A percentile compares a stretch with the other conserved stretches of the same genome.
Evolutionary conservation across 1,284 basidiomycete genomes (phyloP).

Genomic region (Pulveroboletus ridleyi): DNA sequence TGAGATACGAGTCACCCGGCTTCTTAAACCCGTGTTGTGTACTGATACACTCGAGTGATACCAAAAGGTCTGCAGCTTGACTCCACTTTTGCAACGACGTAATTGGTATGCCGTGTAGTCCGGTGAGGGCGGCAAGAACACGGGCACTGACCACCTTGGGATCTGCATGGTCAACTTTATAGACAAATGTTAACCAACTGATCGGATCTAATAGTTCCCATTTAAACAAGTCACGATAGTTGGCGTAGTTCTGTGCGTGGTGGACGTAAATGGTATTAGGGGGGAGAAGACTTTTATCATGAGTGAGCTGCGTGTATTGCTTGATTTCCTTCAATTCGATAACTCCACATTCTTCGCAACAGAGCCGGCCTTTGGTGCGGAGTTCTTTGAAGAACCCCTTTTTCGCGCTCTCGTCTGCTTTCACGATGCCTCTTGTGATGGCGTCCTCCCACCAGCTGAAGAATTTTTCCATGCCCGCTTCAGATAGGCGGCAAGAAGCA

Average conservation of each 20-base stretch:
- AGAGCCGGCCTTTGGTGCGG: neutral
- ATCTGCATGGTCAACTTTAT: neutral
- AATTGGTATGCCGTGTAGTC: neutral
- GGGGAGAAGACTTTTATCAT: neutral
- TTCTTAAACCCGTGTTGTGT: neutral
- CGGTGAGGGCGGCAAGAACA: neutral
- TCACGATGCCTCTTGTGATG: neutral
- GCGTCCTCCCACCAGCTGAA: neutral
- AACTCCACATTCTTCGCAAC: neutral
- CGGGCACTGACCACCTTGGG: neutral
- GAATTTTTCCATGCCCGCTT: neutral
- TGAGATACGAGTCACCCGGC: neutral
- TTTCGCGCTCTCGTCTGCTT: neutral
- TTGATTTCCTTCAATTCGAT: neutral
- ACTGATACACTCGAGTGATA: neutral
- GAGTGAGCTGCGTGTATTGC: neutral
- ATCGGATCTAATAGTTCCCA: neutral
- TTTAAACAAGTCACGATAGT: neutral
- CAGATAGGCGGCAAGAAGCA: neutral
- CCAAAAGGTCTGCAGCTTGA: neutral
- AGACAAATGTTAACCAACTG: neutral
- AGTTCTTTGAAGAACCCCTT: neutral
- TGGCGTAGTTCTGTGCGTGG: neutral
- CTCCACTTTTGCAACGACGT: neutral
- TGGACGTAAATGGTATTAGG: neutral